phyloP scores from a whole-genome alignment of 352 stramenopile genomes.

The Aphanomyces euteiches region DNA sequence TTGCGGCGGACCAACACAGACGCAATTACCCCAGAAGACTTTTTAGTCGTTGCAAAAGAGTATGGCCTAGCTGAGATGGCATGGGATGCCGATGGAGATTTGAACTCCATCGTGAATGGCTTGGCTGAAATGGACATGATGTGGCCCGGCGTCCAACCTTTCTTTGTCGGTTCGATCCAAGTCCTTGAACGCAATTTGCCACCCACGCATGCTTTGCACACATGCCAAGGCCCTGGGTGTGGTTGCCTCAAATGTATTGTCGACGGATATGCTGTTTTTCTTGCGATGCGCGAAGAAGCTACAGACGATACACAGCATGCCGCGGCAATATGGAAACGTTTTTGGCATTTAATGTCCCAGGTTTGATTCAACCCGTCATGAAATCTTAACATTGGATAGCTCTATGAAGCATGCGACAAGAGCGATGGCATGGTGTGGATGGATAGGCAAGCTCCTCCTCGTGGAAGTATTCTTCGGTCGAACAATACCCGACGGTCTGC shows the following conservation, averaged over 20 bases:
- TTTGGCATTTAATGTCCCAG: conserved; percentile 80
- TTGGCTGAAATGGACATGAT: conserved; percentile 56
- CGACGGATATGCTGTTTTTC: conserved; percentile 74
- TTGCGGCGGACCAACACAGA: conserved; percentile 58
- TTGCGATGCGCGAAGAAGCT: conserved; percentile 59
- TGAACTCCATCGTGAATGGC: conserved; percentile 66
- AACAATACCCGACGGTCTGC: conserved; percentile 45
- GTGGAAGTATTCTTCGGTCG: conserved; percentile 36
- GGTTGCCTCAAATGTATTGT: conserved; percentile 80
- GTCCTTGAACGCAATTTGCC: conserved; percentile 50
- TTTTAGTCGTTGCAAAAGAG: conserved; percentile 70
- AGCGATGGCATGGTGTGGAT: conserved; percentile 46
- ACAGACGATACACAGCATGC: conserved; percentile 14
- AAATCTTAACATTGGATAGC: conserved; percentile 11
- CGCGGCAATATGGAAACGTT: conserved; percentile 65
- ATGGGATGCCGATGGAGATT: conserved; percentile 63
- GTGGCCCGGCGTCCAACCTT: conserved; percentile 50
- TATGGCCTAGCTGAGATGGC: conserved; percentile 66
- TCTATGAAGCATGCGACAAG: conserved; percentile 62
- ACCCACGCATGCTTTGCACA: conserved; percentile 49
- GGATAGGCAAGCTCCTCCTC: conserved; percentile 48
- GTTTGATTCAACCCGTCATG: neutral
- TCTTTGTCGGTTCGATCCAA: conserved; percentile 73
- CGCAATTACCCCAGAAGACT: conserved; percentile 52
- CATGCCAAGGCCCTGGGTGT: conserved; percentile 68